Conservation (phyloP, 371 early-diverging fungal species). For the Dinochytrium kinnereticum region DNA sequence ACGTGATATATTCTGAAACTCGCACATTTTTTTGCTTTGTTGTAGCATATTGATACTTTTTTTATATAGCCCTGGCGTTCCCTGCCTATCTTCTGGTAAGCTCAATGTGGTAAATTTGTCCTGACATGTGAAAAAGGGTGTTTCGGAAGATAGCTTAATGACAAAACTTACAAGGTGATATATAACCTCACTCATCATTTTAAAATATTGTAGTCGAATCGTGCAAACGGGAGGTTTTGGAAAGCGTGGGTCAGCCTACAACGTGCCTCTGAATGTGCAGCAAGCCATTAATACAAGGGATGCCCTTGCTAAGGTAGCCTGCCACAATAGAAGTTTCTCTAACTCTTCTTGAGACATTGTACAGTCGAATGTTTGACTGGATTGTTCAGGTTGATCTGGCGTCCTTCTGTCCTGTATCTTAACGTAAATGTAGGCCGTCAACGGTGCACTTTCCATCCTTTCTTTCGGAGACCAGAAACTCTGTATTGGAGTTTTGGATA, state of each 20-base stretch:
- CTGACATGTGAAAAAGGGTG: constrained; percentile 33
- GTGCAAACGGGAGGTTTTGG: constrained; percentile 52
- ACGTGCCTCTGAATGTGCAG: constrained; percentile 59
- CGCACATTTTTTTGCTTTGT: neutral
- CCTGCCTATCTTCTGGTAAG: constrained; percentile 52
- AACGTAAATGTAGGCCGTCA: constrained; percentile 45
- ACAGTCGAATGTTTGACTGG: constrained; percentile 66
- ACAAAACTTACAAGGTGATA: constrained; percentile 46
- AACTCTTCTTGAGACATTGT: constrained; percentile 45
- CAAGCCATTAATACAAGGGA: constrained; percentile 62
- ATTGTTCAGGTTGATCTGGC: constrained; percentile 49
- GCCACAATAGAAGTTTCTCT: neutral
- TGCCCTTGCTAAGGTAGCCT: constrained; percentile 57
- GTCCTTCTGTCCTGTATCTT: neutral
- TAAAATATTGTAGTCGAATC: constrained; percentile 33
- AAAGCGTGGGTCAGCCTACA: constrained; percentile 51
- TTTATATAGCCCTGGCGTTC: constrained; percentile 44
- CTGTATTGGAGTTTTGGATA: constrained; percentile 94
- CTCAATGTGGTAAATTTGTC: neutral
- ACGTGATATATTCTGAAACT: neutral
- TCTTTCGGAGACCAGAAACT: constrained; percentile 49
- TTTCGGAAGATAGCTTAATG: constrained; percentile 46
- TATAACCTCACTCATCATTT: neutral
- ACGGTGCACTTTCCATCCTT: constrained; percentile 51
- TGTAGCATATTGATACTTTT: neutral